phyloP scores from a whole-genome alignment of 2,329 filamentous ascomycete species.

The Onygenales sp. region DNA sequence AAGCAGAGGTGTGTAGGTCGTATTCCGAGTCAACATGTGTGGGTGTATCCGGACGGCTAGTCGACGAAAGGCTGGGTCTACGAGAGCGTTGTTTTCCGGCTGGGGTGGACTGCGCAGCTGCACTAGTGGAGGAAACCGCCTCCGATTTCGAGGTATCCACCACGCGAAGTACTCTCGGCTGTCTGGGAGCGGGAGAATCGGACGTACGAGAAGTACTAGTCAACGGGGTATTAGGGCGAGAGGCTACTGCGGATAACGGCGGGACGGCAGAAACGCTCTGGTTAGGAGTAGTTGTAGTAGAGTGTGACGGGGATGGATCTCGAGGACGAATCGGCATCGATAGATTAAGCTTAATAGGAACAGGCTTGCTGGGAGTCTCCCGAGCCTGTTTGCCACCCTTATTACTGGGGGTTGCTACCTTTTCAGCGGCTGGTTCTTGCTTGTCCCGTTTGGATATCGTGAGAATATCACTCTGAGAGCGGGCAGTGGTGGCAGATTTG shows the following conservation, averaged over 20 bases:
- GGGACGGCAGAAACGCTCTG: constrained; percentile 14
- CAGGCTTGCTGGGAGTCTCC: constrained; percentile 16
- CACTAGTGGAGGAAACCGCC: constrained; percentile 15
- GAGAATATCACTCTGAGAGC: constrained; percentile 12
- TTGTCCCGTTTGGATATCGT: not conserved
- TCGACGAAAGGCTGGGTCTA: constrained; percentile 41
- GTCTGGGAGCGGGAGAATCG: constrained; percentile 29
- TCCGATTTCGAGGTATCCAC: constrained; percentile 48
- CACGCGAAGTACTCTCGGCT: constrained; percentile 46
- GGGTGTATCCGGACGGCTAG: constrained; percentile 52
- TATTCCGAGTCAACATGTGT: constrained; percentile 51
- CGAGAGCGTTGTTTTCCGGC: constrained; percentile 24
- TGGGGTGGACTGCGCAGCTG: constrained; percentile 21
- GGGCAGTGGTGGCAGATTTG: constrained; percentile 14
- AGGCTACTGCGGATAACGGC: constrained; percentile 22
- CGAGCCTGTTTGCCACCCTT: not conserved
- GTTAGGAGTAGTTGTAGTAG: constrained; percentile 12
- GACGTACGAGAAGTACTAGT: constrained; percentile 28
- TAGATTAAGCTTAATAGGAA: constrained; percentile 26
- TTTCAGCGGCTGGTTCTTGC: not conserved
- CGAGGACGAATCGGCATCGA: constrained; percentile 14
- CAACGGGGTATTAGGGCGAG: constrained; percentile 41
- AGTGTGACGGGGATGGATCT: constrained; percentile 12
- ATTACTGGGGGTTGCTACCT: not conserved
- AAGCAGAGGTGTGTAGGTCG: constrained; percentile 48